Conservation (phyloP, 257 asterid genomes). For the Sherardia arvensis region DNA sequence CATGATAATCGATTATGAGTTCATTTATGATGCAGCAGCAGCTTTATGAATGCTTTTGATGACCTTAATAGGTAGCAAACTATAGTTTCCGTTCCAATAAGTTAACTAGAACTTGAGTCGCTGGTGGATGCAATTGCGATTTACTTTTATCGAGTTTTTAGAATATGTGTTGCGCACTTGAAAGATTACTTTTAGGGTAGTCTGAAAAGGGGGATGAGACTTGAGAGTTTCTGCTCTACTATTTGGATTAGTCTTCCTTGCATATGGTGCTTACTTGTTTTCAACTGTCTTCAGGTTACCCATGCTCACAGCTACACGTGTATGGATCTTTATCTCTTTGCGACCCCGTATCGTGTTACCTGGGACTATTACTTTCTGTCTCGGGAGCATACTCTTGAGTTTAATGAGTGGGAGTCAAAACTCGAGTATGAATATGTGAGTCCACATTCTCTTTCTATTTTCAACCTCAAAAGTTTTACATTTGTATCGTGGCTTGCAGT, state of each 20-base stretch:
- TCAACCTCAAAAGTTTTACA: background rate
- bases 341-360: slow-evolving; percentile 76
- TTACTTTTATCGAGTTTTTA: background rate
- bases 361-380: slow-evolving; percentile 80
- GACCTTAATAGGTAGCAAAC: background rate
- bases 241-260: background rate
- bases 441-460: background rate
- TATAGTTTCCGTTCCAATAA: background rate
- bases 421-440: slow-evolving; percentile 76
- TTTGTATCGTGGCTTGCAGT: no score
- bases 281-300: slow-evolving; percentile 35
- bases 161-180: background rate
- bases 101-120: background rate
- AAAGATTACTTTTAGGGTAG: background rate
- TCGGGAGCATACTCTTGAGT: slow-evolving; percentile 70
- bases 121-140: background rate
- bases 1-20: background rate
- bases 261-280: background rate
- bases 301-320: slow-evolving; percentile 85
- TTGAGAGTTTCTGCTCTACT: background rate
- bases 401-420: slow-evolving; percentile 72
- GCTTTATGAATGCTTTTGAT: background rate
- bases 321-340: slow-evolving; percentile 78
- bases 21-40: background rate
- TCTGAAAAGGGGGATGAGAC: background rate